Evolutionary conservation across 768 basidiomycete species (phyloP).

Genomic region (Peribolospora kevripleyi): DNA sequence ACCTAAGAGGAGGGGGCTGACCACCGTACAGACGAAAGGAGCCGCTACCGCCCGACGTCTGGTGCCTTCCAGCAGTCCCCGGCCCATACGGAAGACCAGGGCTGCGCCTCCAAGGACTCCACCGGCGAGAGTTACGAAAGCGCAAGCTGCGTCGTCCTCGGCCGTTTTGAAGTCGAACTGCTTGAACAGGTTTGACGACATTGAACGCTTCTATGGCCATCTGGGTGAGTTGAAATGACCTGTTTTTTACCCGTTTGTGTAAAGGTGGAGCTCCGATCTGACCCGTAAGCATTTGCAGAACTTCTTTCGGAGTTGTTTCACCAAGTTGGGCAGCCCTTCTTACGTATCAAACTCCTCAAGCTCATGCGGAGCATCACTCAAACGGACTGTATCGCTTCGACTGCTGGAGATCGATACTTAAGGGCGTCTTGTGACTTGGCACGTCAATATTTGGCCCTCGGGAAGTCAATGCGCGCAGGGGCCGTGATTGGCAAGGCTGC

Average conservation of each 20-base stretch:
- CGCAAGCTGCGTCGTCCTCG: background rate
- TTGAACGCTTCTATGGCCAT: constrained; percentile 7
- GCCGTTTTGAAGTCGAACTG: background rate
- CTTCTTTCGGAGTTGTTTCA: constrained; percentile 33
- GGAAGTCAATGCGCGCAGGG: constrained; percentile 43
- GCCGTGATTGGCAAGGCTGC: constrained; percentile 38
- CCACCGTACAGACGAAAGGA: background rate
- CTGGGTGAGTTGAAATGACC: constrained; percentile 8
- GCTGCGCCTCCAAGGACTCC: background rate
- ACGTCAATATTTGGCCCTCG: constrained; percentile 52
- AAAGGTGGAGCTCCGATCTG: background rate
- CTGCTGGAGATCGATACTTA: constrained; percentile 32
- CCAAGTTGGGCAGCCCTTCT: constrained; percentile 38
- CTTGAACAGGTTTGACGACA: constrained; percentile 2
- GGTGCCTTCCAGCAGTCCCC: background rate
- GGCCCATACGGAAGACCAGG: background rate
- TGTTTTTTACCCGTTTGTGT: too few species aligned
- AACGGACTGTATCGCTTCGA: constrained; percentile 22
- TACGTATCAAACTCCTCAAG: constrained; percentile 43
- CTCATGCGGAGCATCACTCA: constrained; percentile 39
- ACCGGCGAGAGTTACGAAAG: background rate
- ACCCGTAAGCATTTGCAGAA: constrained; percentile 8
- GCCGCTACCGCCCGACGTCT: constrained; percentile 5
- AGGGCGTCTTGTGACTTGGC: constrained; percentile 45
- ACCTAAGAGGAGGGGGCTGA: too few species aligned